Percentiles rank a stretch among this genome's conserved stretches.
phyloP scores from a whole-genome alignment of 371 early-diverging fungal species.

The Rhizomucor miehei region DNA sequence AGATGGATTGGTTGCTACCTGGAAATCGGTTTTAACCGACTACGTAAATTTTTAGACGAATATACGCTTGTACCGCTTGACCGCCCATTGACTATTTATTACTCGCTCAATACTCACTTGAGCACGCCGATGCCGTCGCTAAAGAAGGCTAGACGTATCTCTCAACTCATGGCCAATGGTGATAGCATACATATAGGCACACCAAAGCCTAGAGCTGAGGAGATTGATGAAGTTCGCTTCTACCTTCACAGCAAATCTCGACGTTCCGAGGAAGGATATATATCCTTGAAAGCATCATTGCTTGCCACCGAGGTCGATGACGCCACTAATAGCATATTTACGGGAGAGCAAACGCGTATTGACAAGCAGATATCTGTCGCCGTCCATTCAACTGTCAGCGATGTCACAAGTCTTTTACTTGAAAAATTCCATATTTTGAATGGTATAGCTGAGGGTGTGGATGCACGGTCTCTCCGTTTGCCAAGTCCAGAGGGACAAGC shows the following conservation, averaged over 20 bases:
- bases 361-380: conserved; percentile 41
- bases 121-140: conserved; percentile 51
- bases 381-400: conserved; percentile 26
- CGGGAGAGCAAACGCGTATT: conserved; percentile 23
- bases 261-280: conserved; percentile 30
- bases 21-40: no score
- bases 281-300: conserved; percentile 40
- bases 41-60: conserved; percentile 33
- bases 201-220: conserved; percentile 16
- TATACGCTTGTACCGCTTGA: conserved; percentile 47
- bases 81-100: conserved; percentile 51
- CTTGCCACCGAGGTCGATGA: conserved; percentile 19
- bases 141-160: conserved; percentile 47
- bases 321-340: conserved; percentile 11
- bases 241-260: conserved; percentile 34
- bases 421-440: conserved; percentile 51
- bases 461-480: conserved; percentile 23
- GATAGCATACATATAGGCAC: conserved; percentile 38
- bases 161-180: conserved; percentile 33
- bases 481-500: conserved; percentile 18
- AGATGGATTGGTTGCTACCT: no score
- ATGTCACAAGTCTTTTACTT: conserved; percentile 31
- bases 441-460: conserved; percentile 37
- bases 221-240: conserved; percentile 32
- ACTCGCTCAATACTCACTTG: conserved; percentile 45